Conservation (phyloP, 1,139 yeast genomes). For the Zhuliangozyma blackwelliae region DNA sequence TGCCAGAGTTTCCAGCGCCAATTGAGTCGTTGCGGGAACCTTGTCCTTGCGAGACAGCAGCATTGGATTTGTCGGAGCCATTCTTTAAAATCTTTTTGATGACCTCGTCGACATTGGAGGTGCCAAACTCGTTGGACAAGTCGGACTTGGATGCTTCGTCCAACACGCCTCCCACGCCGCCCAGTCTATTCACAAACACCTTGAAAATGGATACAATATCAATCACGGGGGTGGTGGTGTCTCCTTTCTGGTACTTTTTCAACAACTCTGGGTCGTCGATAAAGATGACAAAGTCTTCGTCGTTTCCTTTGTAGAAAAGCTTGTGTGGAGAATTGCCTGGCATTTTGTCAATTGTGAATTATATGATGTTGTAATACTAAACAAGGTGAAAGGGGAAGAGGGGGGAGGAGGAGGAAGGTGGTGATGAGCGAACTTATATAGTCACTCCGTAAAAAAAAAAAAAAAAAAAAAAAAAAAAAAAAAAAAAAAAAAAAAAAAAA, state of each 20-base stretch:
- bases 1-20: constrained; percentile 30
- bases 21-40: constrained; percentile 34
- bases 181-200: constrained; percentile 55
- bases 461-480: too few species aligned
- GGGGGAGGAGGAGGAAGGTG: background rate
- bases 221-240: constrained; percentile 54
- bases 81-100: constrained; percentile 51
- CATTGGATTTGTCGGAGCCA: constrained; percentile 46
- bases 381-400: background rate
- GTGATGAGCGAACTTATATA: background rate
- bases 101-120: constrained; percentile 42
- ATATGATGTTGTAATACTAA: constrained; percentile 10
- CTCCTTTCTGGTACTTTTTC: constrained; percentile 47
- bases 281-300: constrained; percentile 62
- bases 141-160: constrained; percentile 71
- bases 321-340: constrained; percentile 28
- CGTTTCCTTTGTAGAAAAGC: constrained; percentile 62
- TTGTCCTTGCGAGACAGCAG: constrained; percentile 16
- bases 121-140: constrained; percentile 64
- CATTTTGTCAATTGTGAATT: constrained; percentile 4
- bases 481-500: too few species aligned
- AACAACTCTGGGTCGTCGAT: constrained; percentile 51
- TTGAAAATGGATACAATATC: constrained; percentile 64
- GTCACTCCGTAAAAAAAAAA: too few species aligned
- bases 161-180: constrained; percentile 68